phyloP scores from a whole-genome alignment of 2,329 filamentous ascomycete genomes.

The Tricladium varicosporioides region DNA sequence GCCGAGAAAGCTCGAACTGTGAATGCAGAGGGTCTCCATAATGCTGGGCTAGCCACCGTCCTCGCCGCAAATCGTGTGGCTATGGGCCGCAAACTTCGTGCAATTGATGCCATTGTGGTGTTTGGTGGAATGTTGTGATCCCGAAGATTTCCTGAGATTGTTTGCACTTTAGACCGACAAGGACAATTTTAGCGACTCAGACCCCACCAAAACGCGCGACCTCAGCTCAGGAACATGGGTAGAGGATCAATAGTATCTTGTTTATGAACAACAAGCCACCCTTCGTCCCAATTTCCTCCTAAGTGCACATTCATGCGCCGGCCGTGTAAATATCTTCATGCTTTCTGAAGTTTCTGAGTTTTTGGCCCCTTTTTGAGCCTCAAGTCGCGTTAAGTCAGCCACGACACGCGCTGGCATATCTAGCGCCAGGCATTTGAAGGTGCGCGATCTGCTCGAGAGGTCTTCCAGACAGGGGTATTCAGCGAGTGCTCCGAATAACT shows the following conservation, averaged over 20 bases:
- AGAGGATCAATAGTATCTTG: constrained; percentile 11
- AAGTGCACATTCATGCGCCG: constrained; percentile 13
- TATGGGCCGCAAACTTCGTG: constrained; percentile 43
- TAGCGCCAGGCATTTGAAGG: constrained; percentile 21
- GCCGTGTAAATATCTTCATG: constrained; percentile 5
- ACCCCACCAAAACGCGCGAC: constrained; percentile 5
- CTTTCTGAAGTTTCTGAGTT: constrained; percentile 1
- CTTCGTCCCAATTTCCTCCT: constrained; percentile 13
- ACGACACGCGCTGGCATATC: constrained; percentile 15
- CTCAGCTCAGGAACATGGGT: constrained; percentile 1
- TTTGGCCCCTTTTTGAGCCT: not conserved
- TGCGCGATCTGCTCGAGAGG: constrained; percentile 3
- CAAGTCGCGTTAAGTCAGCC: constrained; percentile 24
- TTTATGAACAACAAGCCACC: constrained; percentile 20
- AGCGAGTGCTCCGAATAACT: constrained; percentile 26
- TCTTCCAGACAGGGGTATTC: constrained; percentile 16
- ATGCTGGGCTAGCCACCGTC: constrained; percentile 19
- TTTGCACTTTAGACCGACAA: not conserved
- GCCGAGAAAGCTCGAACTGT: constrained; percentile 46
- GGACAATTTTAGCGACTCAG: not conserved
- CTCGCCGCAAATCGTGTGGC: constrained; percentile 25
- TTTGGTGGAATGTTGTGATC: not conserved
- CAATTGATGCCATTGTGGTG: constrained; percentile 58
- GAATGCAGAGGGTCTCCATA: constrained; percentile 32
- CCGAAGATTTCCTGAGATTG: not conserved